Percentiles rank a stretch among this genome's conserved stretches.
Evolutionary conservation across 306 rosid genomes (phyloP).

Genomic region (Abrus precatorius): DNA sequence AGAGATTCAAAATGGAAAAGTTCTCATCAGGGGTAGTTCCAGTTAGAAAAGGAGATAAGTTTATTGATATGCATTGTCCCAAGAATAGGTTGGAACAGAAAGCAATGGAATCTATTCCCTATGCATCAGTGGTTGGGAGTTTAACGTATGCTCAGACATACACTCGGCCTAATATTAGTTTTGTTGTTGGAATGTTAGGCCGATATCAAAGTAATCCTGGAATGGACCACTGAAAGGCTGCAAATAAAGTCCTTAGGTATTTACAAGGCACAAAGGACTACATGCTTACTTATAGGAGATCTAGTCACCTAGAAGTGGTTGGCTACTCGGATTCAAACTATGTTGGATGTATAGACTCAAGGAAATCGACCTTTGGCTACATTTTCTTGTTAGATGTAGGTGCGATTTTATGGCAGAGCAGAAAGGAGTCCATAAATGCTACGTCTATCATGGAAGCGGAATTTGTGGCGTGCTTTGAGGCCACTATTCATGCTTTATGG

Average conservation of each 20-base stretch:
- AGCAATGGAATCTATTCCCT: no score
- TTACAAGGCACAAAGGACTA: not conserved
- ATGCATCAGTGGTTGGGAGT: no score
- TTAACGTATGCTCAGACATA: no score
- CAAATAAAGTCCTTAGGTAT: not conserved
- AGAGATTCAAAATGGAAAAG: no score
- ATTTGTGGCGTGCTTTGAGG: no score
- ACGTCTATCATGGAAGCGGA: not conserved
- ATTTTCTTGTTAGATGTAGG: not conserved
- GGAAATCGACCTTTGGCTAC: not conserved
- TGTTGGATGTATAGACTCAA: not conserved
- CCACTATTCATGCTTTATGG: no score
- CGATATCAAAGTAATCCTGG: no score
- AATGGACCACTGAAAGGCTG: not conserved
- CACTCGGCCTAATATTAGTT: no score
- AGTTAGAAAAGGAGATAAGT: not conserved
- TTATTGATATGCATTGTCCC: not conserved
- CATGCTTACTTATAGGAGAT: no score
- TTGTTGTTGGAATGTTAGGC: no score
- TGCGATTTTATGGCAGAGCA: not conserved
- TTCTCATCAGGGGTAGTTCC: no score
- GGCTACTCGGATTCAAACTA: not conserved
- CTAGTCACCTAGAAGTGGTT: no score
- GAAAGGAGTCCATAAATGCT: not conserved
- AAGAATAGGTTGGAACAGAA: not conserved